These are phyloP conservation scores for Penicillium sp. DNA, from an alignment of 2,329 filamentous ascomycete genomes.

Conservation along the genomic window DNA sequence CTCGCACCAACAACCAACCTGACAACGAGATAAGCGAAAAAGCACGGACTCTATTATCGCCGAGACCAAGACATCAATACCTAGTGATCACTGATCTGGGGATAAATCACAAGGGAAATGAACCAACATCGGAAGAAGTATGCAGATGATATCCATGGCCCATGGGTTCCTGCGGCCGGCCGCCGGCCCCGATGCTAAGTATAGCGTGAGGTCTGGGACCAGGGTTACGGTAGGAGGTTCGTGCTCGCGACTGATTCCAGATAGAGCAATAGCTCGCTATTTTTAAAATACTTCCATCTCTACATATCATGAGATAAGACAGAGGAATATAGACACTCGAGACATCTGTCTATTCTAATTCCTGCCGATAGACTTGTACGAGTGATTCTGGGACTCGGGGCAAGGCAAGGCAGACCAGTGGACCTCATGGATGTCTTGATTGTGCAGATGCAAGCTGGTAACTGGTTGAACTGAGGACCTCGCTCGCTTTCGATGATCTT, in stretches of 20 bases:
- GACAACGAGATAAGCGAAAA: not conserved
- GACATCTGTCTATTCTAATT: not conserved
- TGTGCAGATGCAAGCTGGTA: not conserved
- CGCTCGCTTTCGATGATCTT: not conserved
- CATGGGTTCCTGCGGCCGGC: not conserved
- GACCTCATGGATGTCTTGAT: not conserved
- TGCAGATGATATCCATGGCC: too few species aligned
- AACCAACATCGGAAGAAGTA: not conserved
- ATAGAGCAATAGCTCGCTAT: not conserved
- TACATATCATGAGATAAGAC: too few species aligned
- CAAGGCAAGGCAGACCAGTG: slow-evolving; percentile 5
- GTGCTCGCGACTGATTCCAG: slow-evolving; percentile 5
- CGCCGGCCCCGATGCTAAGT: slow-evolving; percentile 9
- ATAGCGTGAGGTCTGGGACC: slow-evolving; percentile 4
- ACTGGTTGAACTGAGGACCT: not conserved
- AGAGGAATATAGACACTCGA: not conserved
- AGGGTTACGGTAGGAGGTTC: slow-evolving; percentile 2
- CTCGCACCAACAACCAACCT: not conserved
- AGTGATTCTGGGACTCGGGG: slow-evolving; percentile 9
- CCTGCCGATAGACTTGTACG: not conserved
- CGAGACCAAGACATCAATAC: too few species aligned
- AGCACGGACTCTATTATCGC: too few species aligned
- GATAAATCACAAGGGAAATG: too few species aligned
- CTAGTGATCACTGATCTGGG: too few species aligned
- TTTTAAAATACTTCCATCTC: not conserved